phyloP scores from a whole-genome alignment of 148 eudicot species.

The Vaccinium macrocarpon region DNA sequence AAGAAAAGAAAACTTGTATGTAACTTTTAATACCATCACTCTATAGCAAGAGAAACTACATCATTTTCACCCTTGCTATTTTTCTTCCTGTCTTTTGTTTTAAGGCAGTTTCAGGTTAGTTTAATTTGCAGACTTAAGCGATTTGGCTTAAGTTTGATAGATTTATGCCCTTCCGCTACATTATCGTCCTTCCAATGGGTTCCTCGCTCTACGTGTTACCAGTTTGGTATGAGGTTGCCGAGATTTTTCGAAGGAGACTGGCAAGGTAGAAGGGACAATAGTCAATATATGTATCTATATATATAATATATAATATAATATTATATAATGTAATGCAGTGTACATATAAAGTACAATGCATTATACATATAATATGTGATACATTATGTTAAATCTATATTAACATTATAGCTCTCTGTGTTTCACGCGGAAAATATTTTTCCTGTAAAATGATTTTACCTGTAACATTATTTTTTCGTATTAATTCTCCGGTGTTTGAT shows the following conservation, averaged over 20 bases:
- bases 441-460: too few relatives aligned
- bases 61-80: background rate
- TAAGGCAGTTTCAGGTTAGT: background rate
- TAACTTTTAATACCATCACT: background rate
- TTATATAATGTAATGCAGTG: too few relatives aligned
- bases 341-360: too few relatives aligned
- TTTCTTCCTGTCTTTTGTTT: background rate
- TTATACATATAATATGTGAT: too few relatives aligned
- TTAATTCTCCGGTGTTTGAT: too few relatives aligned
- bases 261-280: background rate
- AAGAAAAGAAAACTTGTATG: background rate
- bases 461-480: too few relatives aligned
- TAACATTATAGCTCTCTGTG: too few relatives aligned
- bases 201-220: background rate
- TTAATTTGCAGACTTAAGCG: background rate
- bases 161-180: background rate
- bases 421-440: too few relatives aligned
- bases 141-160: background rate
- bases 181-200: background rate
- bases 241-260: background rate
- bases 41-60: background rate
- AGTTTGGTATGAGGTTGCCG: background rate
- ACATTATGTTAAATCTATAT: too few relatives aligned
- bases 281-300: too few relatives aligned
- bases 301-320: too few relatives aligned